These are phyloP conservation scores for Clathrospora elynae DNA, from an alignment of 2,329 filamentous ascomycete genomes.

Conservation along the genomic window DNA sequence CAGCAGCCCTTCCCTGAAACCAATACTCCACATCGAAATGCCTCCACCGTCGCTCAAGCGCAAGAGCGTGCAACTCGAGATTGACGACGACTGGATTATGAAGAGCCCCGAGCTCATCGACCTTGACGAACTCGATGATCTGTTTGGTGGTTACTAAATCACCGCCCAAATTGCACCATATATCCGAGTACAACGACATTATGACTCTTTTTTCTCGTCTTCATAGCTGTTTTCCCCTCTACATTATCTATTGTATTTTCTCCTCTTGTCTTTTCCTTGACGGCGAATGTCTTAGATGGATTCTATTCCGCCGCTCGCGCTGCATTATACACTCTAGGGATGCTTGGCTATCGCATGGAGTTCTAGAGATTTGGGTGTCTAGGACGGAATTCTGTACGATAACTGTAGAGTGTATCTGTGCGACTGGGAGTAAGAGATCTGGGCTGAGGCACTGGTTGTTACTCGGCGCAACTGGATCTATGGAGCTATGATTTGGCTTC, in stretches of 20 bases:
- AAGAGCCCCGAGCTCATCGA: constrained; percentile 85
- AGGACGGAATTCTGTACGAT: constrained; percentile 38
- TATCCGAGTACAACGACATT: constrained; percentile 27
- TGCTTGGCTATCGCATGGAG: constrained; percentile 34
- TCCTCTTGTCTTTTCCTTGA: constrained; percentile 21
- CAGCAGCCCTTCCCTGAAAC: constrained; percentile 56
- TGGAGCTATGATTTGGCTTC: constrained; percentile 16
- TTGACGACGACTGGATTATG: constrained; percentile 47
- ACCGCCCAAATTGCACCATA: constrained; percentile 10
- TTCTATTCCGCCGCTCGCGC: constrained; percentile 37
- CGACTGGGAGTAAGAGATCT: constrained; percentile 24
- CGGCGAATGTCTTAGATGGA: constrained; percentile 39
- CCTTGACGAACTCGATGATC: constrained; percentile 74
- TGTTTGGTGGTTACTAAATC: constrained; percentile 16
- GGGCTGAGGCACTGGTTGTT: constrained; percentile 38
- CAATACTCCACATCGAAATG: constrained; percentile 44
- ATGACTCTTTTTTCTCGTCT: constrained; percentile 39
- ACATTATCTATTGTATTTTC: constrained; percentile 22
- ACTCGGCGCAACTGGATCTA: constrained; percentile 28
- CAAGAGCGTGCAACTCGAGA: constrained; percentile 40
- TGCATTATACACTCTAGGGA: constrained; percentile 35
- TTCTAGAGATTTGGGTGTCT: constrained; percentile 36
- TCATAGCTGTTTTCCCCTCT: constrained; percentile 33
- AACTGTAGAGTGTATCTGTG: constrained; percentile 33
- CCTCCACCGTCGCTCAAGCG: constrained; percentile 39